Evolutionary conservation across 306 rosid genomes (phyloP).

Genomic region (Trichosanthes truncata): DNA sequence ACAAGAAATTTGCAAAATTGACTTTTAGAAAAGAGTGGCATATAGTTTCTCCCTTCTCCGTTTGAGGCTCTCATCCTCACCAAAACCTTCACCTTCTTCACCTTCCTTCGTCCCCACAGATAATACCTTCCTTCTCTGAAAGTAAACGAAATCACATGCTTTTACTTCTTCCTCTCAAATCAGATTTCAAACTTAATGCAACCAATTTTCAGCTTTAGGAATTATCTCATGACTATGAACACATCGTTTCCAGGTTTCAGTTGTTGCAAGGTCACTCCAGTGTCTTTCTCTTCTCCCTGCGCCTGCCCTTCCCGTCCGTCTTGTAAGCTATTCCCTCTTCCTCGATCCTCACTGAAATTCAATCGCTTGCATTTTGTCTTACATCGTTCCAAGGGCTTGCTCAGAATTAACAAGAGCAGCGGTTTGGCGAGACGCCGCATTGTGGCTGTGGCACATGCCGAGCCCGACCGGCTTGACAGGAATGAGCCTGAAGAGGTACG

Average conservation of each 20-base stretch:
- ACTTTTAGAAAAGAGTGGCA: too few species aligned
- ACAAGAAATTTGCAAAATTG: too few species aligned
- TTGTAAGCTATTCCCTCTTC: conserved; percentile 3
- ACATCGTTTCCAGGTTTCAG: conserved; percentile 12
- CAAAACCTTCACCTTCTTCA: neutral
- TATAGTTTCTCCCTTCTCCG: too few species aligned
- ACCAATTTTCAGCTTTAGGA: neutral
- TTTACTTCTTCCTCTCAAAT: neutral
- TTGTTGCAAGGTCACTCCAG: conserved; percentile 13
- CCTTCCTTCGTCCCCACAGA: neutral
- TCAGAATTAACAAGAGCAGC: conserved; percentile 4
- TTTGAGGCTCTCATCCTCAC: neutral
- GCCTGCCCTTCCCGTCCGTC: conserved; percentile 15
- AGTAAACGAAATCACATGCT: neutral
- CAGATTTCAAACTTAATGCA: neutral
- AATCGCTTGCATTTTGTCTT: conserved; percentile 10
- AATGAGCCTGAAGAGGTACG: conserved; percentile 30
- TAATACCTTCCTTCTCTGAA: neutral
- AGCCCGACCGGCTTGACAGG: conserved; percentile 24
- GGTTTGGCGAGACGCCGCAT: conserved; percentile 13
- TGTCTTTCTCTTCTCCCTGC: conserved; percentile 13
- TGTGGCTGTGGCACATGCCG: conserved; percentile 26
- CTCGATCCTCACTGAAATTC: neutral
- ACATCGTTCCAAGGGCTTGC: neutral
- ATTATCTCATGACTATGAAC: conserved; percentile 22